Percentiles rank a stretch among this genome's conserved stretches.
Conservation (phyloP, 305 asterid genomes). For the Fraxinus ornus region DNA sequence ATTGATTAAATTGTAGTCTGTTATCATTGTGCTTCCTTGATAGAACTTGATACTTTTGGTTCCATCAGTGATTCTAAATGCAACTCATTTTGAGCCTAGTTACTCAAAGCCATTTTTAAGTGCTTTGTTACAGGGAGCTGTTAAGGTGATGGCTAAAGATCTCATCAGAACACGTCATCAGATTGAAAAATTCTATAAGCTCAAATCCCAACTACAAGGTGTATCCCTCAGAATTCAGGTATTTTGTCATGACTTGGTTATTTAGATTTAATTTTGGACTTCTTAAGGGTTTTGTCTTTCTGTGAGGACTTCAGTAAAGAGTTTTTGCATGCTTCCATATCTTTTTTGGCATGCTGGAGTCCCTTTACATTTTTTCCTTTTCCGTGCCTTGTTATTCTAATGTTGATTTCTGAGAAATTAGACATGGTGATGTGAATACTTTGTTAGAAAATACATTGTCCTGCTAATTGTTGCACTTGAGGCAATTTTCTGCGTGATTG, state of each 20-base stretch:
- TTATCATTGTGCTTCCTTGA: neutral
- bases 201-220: constrained; percentile 97
- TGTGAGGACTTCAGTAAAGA: neutral
- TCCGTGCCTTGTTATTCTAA: neutral
- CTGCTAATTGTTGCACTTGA: neutral
- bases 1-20: neutral
- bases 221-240: constrained; percentile 98
- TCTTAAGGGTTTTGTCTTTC: neutral
- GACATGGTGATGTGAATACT: neutral
- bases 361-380: neutral
- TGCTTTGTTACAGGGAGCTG: constrained; percentile 47
- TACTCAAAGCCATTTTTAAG: constrained; percentile 21
- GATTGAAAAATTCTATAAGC: constrained; percentile 88
- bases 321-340: neutral
- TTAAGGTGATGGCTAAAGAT: constrained; percentile 58
- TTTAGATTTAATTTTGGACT: neutral
- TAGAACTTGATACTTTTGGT: constrained; percentile 6
- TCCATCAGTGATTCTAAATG: constrained; percentile 6
- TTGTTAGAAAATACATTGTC: neutral
- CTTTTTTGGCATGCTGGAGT: neutral
- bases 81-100: constrained; percentile 14
- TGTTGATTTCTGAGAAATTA: neutral
- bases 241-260: neutral
- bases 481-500: neutral
- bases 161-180: constrained; percentile 61